These are phyloP conservation scores for Trypethelium eluteriae DNA, from an alignment of 495 filamentous ascomycete genomes.

Conservation along the genomic window DNA sequence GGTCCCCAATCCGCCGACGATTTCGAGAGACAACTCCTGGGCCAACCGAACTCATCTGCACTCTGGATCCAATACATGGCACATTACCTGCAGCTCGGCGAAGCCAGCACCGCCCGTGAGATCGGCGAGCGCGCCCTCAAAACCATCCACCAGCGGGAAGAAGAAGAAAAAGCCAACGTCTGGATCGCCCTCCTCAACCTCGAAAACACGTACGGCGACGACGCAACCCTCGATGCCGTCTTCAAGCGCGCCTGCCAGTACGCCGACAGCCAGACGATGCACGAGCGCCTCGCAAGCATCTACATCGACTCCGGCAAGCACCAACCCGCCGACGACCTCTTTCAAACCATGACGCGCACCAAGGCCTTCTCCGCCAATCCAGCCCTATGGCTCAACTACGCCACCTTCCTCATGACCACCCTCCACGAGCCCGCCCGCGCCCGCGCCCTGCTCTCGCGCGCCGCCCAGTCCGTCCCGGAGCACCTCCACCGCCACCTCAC, in stretches of 20 bases:
- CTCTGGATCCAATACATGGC: slow-evolving; percentile 96
- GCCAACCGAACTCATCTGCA: slow-evolving; percentile 78
- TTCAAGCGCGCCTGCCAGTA: slow-evolving; percentile 92
- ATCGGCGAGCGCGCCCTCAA: slow-evolving; percentile 82
- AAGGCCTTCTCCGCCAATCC: slow-evolving; percentile 64
- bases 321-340: slow-evolving; percentile 84
- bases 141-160: slow-evolving; percentile 78
- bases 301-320: slow-evolving; percentile 86
- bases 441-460: slow-evolving; percentile 73
- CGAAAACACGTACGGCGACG: slow-evolving; percentile 81
- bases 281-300: slow-evolving; percentile 83
- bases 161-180: slow-evolving; percentile 84
- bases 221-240: slow-evolving; percentile 74
- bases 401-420: slow-evolving; percentile 75
- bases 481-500: slow-evolving; percentile 69
- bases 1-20: slow-evolving; percentile 88
- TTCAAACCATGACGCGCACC: slow-evolving; percentile 76
- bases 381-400: slow-evolving; percentile 87
- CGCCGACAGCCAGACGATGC: slow-evolving; percentile 84
- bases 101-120: slow-evolving; percentile 74
- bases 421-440: slow-evolving; percentile 61
- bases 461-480: slow-evolving; percentile 70
- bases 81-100: slow-evolving; percentile 86
- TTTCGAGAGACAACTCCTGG: slow-evolving; percentile 86
- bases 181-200: slow-evolving; percentile 93